phyloP scores from a whole-genome alignment of 805 yeast genomes.

The Lipomyces sp. region DNA sequence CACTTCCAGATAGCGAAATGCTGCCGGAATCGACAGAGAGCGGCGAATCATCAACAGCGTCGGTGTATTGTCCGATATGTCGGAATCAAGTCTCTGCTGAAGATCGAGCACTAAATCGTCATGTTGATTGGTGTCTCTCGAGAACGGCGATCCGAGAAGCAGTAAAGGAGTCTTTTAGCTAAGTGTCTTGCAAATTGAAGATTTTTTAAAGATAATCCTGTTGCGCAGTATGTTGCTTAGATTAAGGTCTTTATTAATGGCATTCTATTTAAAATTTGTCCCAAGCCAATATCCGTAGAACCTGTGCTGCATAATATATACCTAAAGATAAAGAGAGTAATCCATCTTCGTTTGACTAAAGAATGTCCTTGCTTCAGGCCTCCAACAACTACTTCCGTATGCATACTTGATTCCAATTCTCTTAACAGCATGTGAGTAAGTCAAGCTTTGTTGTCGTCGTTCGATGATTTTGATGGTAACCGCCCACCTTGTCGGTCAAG shows the following conservation, averaged over 20 bases:
- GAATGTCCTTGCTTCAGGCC: not conserved
- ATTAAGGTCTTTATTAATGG: not conserved
- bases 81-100: slow-evolving; percentile 25
- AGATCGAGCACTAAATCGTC: slow-evolving; percentile 29
- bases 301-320: not conserved
- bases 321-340: not conserved
- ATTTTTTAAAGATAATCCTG: not conserved
- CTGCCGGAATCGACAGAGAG: not conserved
- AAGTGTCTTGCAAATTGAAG: not conserved
- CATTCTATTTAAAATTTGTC: not conserved
- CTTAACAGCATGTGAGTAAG: not conserved
- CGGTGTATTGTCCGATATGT: slow-evolving; percentile 38
- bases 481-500: slow-evolving; percentile 54
- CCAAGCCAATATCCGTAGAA: not conserved
- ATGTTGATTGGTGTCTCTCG: slow-evolving; percentile 40
- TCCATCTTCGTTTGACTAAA: not conserved
- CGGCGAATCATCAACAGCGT: not conserved
- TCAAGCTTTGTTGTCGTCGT: not conserved
- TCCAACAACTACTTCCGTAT: not conserved
- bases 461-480: not conserved
- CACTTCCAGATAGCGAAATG: not conserved
- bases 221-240: not conserved
- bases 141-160: slow-evolving; percentile 37
- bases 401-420: not conserved
- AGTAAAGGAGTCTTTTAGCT: slow-evolving; percentile 25